Evolutionary conservation across 805 yeast species (phyloP).

Genomic region (Vanderwaltozyma polyspora): DNA sequence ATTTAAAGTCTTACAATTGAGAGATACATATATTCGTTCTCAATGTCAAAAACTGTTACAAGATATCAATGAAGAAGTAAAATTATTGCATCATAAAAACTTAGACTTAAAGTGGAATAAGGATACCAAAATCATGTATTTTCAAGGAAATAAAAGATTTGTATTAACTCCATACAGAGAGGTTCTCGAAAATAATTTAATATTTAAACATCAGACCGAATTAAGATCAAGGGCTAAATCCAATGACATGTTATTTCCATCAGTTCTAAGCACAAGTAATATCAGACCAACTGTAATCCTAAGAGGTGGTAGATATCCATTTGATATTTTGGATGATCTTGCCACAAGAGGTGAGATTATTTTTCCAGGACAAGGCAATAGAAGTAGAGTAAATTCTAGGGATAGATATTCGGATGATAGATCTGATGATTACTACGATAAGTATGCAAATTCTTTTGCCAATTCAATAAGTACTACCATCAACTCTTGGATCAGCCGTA

Average conservation of each 20-base stretch:
- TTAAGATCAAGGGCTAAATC: not conserved
- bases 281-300: constrained; percentile 12
- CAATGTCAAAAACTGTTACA: not conserved
- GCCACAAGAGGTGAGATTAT: not conserved
- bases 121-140: constrained; percentile 8
- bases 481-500: not conserved
- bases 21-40: constrained; percentile 4
- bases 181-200: constrained; percentile 7
- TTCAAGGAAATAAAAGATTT: constrained; percentile 19
- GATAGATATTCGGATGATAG: not conserved
- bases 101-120: not conserved
- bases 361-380: not conserved
- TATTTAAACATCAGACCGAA: constrained; percentile 3
- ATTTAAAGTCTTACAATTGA: constrained; percentile 7
- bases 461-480: not conserved
- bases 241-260: constrained; percentile 6
- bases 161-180: constrained; percentile 9
- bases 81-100: not conserved
- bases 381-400: not conserved
- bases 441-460: not conserved
- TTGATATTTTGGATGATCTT: constrained; percentile 18
- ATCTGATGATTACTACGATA: not conserved
- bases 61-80: not conserved
- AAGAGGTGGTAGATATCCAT: constrained; percentile 16
- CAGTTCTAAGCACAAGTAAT: constrained; percentile 9